phyloP scores from a whole-genome alignment of 116 monocot species.

The Dioscorea cayenensis region DNA sequence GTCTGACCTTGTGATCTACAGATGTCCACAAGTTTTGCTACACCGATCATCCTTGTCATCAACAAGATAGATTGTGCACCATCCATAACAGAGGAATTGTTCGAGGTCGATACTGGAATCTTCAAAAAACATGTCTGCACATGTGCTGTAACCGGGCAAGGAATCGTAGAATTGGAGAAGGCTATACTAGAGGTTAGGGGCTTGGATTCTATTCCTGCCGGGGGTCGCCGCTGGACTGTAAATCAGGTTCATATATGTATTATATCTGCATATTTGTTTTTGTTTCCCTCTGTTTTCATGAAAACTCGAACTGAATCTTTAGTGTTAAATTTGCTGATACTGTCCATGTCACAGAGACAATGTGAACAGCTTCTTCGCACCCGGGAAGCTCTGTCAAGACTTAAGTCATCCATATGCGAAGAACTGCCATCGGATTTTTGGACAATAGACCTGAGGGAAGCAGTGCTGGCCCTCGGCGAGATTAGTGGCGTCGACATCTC shows the following conservation, averaged over 20 bases:
- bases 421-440: constrained; percentile 88
- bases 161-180: constrained; percentile 69
- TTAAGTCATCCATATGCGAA: constrained; percentile 64
- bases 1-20: constrained; percentile 10
- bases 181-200: constrained; percentile 75
- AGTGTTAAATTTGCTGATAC: not conserved
- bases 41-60: constrained; percentile 72
- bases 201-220: constrained; percentile 44
- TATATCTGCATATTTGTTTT: not conserved
- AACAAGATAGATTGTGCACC: constrained; percentile 85
- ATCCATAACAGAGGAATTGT: constrained; percentile 19
- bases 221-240: constrained; percentile 75
- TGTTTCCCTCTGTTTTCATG: not conserved
- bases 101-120: constrained; percentile 9
- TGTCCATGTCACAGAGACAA: constrained; percentile 56
- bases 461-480: constrained; percentile 77
- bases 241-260: constrained; percentile 56
- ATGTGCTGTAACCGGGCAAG: constrained; percentile 80
- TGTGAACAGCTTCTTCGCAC: constrained; percentile 83
- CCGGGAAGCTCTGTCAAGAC: constrained; percentile 50
- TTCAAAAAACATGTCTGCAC: constrained; percentile 60
- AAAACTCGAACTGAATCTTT: not conserved
- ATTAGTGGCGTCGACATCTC: constrained; percentile 78
- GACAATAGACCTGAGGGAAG: constrained; percentile 94
- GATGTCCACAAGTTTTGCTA: constrained; percentile 27